Percentiles rank a stretch among this genome's conserved stretches.
Conservation (phyloP, 257 asterid species). For the Buddleja alternifolia region DNA sequence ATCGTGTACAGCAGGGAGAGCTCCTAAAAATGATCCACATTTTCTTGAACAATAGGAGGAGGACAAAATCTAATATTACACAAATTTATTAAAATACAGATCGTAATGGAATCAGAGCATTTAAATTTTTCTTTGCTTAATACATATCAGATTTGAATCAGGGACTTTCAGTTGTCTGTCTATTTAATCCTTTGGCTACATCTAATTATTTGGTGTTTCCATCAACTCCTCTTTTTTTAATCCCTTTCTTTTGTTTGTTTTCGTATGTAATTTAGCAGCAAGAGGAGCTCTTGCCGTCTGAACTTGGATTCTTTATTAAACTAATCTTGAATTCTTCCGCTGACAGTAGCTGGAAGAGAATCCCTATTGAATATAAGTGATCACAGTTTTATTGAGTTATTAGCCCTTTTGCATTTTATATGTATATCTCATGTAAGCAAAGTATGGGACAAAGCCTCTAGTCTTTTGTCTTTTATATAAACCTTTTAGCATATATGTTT, state of each 20-base stretch:
- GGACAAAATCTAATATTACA: too few species aligned
- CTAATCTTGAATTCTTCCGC: constrained; percentile 28
- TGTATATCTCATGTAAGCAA: too few species aligned
- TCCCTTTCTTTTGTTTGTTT: neutral
- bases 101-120: too few species aligned
- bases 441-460: too few species aligned
- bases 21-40: too few species aligned
- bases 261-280: constrained; percentile 30
- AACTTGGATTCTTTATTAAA: constrained; percentile 33
- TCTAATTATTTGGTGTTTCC: neutral
- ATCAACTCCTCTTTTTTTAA: constrained; percentile 25
- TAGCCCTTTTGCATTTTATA: too few species aligned
- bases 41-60: too few species aligned
- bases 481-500: neutral
- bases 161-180: constrained; percentile 34
- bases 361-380: constrained; percentile 6
- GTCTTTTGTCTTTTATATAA: neutral
- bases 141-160: too few species aligned
- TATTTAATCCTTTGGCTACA: constrained; percentile 28
- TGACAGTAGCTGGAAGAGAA: constrained; percentile 30
- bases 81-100: too few species aligned
- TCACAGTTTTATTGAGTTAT: constrained; percentile 2
- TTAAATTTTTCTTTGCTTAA: too few species aligned
- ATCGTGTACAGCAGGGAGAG: too few species aligned
- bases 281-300: constrained; percentile 47